Percentiles rank a stretch among this genome's conserved stretches.
phyloP scores from a whole-genome alignment of 805 yeast species.

The Barnettozyma californica region DNA sequence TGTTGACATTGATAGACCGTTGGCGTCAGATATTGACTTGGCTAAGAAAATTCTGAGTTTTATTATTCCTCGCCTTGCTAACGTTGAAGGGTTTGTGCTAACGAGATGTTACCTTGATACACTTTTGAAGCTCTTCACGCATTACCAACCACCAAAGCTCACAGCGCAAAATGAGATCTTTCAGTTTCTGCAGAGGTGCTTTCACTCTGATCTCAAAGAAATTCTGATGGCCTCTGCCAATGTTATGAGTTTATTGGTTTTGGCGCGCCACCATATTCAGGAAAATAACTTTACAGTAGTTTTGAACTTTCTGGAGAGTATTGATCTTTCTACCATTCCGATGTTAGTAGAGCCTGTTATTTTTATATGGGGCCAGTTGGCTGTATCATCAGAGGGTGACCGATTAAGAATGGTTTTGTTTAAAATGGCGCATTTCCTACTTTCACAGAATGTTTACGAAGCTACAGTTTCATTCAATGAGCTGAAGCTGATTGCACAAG shows the following conservation, averaged over 20 bases:
- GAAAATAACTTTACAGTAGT: slow-evolving; percentile 42
- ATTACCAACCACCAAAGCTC: slow-evolving; percentile 45
- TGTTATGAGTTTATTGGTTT: slow-evolving; percentile 46
- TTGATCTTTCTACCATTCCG: slow-evolving; percentile 31
- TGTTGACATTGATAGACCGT: slow-evolving; percentile 29
- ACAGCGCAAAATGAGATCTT: slow-evolving; percentile 28
- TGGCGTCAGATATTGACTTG: slow-evolving; percentile 11
- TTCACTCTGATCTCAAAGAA: slow-evolving; percentile 45
- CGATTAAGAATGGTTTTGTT: slow-evolving; percentile 60
- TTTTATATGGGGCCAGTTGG: slow-evolving; percentile 60
- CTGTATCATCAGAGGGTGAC: slow-evolving; percentile 59
- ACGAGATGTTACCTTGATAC: slow-evolving; percentile 41
- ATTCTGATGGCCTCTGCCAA: slow-evolving; percentile 49
- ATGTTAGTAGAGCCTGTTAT: slow-evolving; percentile 56
- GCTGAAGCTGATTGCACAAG: slow-evolving; percentile 50
- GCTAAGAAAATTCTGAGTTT: neutral
- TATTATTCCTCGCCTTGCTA: neutral
- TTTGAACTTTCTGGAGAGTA: slow-evolving; percentile 36
- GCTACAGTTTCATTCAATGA: slow-evolving; percentile 65
- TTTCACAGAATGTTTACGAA: slow-evolving; percentile 58
- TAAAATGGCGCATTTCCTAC: slow-evolving; percentile 60
- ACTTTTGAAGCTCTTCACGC: slow-evolving; percentile 44
- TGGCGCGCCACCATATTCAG: slow-evolving; percentile 34
- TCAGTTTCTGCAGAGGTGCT: slow-evolving; percentile 35
- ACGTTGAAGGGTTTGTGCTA: slow-evolving; percentile 20